Evolutionary conservation across 2,329 filamentous ascomycete species (phyloP), one percentile per base, ranked within the genome.

Genomic region (Aureobasidium sp.): DNA sequence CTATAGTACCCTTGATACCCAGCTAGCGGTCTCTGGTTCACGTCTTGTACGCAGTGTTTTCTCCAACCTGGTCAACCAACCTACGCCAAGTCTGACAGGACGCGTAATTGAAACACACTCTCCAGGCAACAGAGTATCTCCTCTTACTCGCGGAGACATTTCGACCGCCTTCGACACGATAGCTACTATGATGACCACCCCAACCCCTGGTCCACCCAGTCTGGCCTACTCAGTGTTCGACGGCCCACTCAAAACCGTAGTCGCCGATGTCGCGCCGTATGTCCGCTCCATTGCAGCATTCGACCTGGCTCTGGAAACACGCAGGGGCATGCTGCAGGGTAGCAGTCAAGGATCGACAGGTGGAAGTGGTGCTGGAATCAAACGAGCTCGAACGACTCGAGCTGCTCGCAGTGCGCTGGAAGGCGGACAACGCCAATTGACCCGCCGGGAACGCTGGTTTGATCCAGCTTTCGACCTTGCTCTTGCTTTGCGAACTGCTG

Each of bases 261-360:
- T 83, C 0, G 77, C 87, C 15, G 94, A 99, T 65, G 79, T 97
- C 2, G 92, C 91, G 0, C 94, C 95, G 0, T 97, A 90, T 72
- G 83, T 97, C n/a, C 88, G 95, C 11, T 81, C 82, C 41, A 97
- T 99, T 63, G 86, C 93, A 2, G 80, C 86, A 0, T 89, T 87
- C 69, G 93, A 97, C 67, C 77, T 85, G 25, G 80, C 79, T 1
- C 81, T 94, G 1, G 87, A 91, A 68, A 78, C 84, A 64, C 84
- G 90, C 65, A 83, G 90, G 10, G 71, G 83, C 8, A 81, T 81
- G 21, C 73, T 89, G 10, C 85, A 84, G 65, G 82, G 81, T 0
- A 72, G 72, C 1, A 73, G 72, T 15, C 54, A 58, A 16, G 71
- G 70, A 45, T 65, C 68, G 2, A 60, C 50, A 16, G 39, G 37